Base-by-base conservation (phyloP, 805 yeast species). In the Geotrichum ghanense region DNA sequence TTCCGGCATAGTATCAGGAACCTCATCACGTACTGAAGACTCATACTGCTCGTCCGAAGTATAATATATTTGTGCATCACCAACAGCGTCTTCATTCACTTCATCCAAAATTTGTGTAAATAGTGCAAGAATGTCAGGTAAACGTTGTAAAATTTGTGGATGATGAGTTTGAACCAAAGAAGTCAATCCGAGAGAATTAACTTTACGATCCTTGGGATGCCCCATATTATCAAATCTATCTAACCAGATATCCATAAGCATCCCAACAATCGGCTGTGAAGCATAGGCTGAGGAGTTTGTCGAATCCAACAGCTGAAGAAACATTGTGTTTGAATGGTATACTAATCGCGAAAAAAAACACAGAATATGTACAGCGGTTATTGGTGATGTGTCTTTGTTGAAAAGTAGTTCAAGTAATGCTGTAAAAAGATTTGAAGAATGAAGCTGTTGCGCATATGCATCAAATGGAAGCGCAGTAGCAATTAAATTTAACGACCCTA, bases 171-270 rank as follows among this genome's bases (percentile, higher is more conserved):
- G 62, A 10, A 76, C 53, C 44, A 83, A 54, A 9, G 79, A 64
- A 2, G 81, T 65, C 6, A 83, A 60, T 0, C 85, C 92, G 49
- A 85, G 60, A 2, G 79, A 65, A 52, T 75, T 78, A 45, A 81
- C 66, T 61, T 90, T 90, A 51, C 83, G 77, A 53, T 78, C 76
- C 49, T 85, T 72, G 1, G 95, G 89, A 55, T 81, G 87, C 39
- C 82, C 83, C 48, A 84, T 73, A 49, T 76, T 75, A 22, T 69
- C 66, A 37, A 69, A 63, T 68, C 51, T 51, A 12, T 52, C 53
- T 12, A 63, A 37, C 70, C 70, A 66, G 19, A 24, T 44, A 22
- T 54, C 56, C 21, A 61, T 42, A 9, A 61, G 31, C n/a, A 44
- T 41, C 24, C 23, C 42, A 44, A 22, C 45, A 34, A 10, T 39